phyloP scores from a whole-genome alignment of 306 rosid species.

The Alnus glutinosa region DNA sequence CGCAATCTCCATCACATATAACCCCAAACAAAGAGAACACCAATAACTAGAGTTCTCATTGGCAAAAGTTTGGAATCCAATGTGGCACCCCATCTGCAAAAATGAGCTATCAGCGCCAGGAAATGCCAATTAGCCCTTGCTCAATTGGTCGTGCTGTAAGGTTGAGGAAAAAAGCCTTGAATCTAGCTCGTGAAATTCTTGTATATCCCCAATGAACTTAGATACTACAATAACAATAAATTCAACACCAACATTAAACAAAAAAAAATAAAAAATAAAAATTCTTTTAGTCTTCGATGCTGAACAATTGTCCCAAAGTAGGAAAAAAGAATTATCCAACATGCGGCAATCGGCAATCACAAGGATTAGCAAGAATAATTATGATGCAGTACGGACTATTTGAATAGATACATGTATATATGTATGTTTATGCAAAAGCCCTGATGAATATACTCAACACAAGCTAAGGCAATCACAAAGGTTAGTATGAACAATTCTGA shows the following conservation, averaged over 20 bases:
- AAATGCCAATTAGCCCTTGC: neutral
- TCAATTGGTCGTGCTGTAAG: neutral
- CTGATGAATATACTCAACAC: too few relatives aligned
- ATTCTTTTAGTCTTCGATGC: neutral
- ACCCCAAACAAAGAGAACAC: neutral
- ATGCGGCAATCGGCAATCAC: too few relatives aligned
- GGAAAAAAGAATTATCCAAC: too few relatives aligned
- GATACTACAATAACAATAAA: neutral
- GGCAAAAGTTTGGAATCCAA: neutral
- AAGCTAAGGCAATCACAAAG: too few relatives aligned
- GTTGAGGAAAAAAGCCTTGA: neutral
- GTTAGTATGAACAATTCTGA: too few relatives aligned
- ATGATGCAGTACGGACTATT: too few relatives aligned
- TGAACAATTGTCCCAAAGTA: neutral
- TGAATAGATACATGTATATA: too few relatives aligned
- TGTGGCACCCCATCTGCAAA: neutral
- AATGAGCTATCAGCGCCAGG: neutral
- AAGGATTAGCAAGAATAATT: too few relatives aligned
- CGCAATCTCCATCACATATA: too few relatives aligned
- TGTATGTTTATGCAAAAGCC: too few relatives aligned
- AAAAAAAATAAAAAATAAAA: too few relatives aligned
- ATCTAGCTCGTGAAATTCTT: neutral
- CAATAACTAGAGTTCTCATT: neutral
- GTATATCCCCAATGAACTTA: neutral
- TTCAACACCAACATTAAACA: too few relatives aligned